Base-by-base conservation (phyloP, 1,284 basidiomycete genomes). In the Trichosporon faecale region DNA sequence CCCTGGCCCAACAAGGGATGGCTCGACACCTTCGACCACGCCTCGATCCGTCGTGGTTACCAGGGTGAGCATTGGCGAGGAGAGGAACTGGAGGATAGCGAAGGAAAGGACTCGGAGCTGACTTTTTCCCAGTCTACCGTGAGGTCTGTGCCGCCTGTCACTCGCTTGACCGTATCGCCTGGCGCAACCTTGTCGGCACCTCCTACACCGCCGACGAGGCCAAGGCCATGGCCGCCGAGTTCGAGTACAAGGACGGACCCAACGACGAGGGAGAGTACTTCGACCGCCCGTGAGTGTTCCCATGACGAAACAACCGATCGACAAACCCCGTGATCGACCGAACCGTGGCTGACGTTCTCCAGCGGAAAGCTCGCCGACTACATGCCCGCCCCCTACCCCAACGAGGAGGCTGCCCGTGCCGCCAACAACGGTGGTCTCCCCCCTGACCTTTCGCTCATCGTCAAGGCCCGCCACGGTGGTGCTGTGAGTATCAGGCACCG, bases 61-160 rank as follows among this genome's bases (percentile, higher is more conserved):
- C 92, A 94, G 70, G 81, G 81, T 82, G 73, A 67, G 81, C 78
- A 33, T 7, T 5, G n/a, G n/a, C 23, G 18, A 11, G 3, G 31
- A 35, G 29, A 65, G 25, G 57, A 27, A n/a, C n/a, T n/a, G n/a
- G n/a, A n/a, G n/a, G n/a, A n/a, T n/a, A n/a, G 16, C 8, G 57
- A 12, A 9, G 21, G 55, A 18, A 18, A 27, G 27, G 16, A 61
- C 16, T 52, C 16, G 25, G 16, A 23, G 35, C 66, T 67, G 29
- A 65, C 68, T 55, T 31, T 31, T 68, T 25, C 27, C 18, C 65
- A 85, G 97, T 99, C 66, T 99, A 99, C 88, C 93, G 95, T 72
- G 96, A 99, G 86, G 97, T 99, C 71, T 99, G 97, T 84, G 92
- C 96, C 6, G 93, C 97, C 18, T 99, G 97, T 86, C 97, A 99